These are phyloP conservation scores for Phytopythium vexans DNA, from an alignment of 352 stramenopile species.

Conservation along the genomic window DNA sequence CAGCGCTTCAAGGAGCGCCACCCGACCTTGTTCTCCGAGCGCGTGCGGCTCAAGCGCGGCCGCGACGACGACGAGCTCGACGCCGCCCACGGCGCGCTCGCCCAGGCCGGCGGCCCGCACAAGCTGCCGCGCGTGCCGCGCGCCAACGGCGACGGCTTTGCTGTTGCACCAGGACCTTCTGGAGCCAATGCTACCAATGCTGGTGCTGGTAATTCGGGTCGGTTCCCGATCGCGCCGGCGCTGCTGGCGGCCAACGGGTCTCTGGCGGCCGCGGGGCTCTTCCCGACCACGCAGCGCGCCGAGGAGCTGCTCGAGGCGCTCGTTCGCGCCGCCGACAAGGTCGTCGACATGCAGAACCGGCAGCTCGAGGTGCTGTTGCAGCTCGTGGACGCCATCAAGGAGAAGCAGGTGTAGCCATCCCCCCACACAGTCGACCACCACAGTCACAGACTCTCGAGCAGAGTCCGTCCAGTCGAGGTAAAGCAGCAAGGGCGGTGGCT, in stretches of 20 bases:
- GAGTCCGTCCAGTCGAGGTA: no score
- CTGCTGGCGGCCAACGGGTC: background rate
- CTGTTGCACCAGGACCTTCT: no score
- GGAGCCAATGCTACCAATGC: no score
- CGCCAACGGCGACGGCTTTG: background rate
- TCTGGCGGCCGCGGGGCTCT: background rate
- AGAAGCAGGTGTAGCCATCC: constrained; percentile 5
- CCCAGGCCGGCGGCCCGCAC: background rate
- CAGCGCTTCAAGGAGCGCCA: constrained; percentile 11
- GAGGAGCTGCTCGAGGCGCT: constrained; percentile 6
- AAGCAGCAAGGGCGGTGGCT: no score
- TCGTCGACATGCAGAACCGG: constrained; percentile 7
- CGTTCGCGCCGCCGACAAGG: constrained; percentile 4
- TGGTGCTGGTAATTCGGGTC: no score
- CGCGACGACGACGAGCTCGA: constrained; percentile 7
- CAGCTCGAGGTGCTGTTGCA: constrained; percentile 5
- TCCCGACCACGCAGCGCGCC: background rate
- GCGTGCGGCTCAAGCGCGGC: constrained; percentile 6
- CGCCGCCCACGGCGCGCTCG: background rate
- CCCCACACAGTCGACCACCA: no score
- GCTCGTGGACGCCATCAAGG: constrained; percentile 3
- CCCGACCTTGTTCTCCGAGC: constrained; percentile 7
- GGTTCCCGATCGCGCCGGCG: background rate
- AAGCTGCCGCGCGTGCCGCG: constrained; percentile 1
- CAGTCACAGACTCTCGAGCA: no score